Base-by-base conservation (phyloP, 805 yeast species). In the Candida oleophila region DNA sequence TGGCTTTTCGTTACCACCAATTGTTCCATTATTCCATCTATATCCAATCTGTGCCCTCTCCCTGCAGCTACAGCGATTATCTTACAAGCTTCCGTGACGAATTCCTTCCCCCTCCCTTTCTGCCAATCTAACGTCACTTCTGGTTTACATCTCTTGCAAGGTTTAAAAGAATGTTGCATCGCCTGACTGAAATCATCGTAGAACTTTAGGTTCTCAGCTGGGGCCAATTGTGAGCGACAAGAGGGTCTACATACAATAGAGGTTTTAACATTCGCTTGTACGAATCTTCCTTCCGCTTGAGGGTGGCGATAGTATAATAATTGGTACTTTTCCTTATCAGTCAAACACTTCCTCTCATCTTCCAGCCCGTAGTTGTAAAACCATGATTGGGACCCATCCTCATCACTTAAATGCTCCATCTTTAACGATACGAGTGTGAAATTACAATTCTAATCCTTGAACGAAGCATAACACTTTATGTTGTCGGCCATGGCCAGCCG, bases 61-160 rank as follows among this genome's bases (percentile, higher is more conserved):
- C 22, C 3, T 5, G 44, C 44, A 21, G 21, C 9, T 15, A 5
- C 16, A 15, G 19, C n/a, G 12, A 42, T 33, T 28, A 34, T 18
- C 8, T 19, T 14, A 16, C 44, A 42, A 14, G 44, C n/a, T 34
- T 21, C 33, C 11, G 11, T 33, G 3, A 39, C 15, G 9, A 39
- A 22, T 9, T 16, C 22, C 37, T n/a, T n/a, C 9, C 38, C 33
- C 14, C n/a, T 16, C 12, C 25, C 22, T 3, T 15, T 44, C 15
- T 37, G 22, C 43, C 47, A 44, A 11, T 20, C 38, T 11, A 4
- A 3, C 19, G 3, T 3, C n/a, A 28, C 36, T 9, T 15, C 7
- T 12, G 42, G 44, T 22, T 42, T 32, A 21, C 44, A 42, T 11
- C 46, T 18, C 21, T 36, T 43, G 22, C 47, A 44, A 9, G 47